These are phyloP conservation scores for Syzygium aqueum DNA, from an alignment of 345 rosid genomes.

Conservation along the genomic window DNA sequence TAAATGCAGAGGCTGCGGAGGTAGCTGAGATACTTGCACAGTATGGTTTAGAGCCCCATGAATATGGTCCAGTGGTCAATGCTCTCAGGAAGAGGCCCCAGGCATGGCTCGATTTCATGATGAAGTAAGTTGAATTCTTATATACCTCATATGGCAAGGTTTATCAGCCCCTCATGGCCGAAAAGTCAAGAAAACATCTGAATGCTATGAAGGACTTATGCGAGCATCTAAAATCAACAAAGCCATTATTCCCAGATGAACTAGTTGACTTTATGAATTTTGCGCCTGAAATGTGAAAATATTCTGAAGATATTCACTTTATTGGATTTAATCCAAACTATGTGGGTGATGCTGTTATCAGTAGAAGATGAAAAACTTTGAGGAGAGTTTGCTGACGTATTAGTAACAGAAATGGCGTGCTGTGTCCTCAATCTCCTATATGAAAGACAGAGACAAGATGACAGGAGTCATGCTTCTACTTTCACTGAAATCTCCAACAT, in stretches of 20 bases:
- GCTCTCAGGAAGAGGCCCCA: conserved; percentile 78
- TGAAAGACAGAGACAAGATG: background rate
- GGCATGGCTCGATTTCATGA: conserved; percentile 98
- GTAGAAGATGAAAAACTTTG: background rate
- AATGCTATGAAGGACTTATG: background rate
- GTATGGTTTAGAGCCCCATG: conserved; percentile 78
- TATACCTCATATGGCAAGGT: background rate
- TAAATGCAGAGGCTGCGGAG: conserved; percentile 78
- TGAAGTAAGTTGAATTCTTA: conserved; percentile 43
- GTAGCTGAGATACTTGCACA: conserved; percentile 75
- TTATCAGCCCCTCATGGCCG: background rate
- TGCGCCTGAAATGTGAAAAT: background rate
- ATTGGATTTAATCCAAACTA: background rate
- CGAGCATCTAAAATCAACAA: background rate
- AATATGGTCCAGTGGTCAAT: conserved; percentile 70
- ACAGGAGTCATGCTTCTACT: background rate
- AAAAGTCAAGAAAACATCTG: background rate
- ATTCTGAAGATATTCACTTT: background rate
- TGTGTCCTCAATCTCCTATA: background rate
- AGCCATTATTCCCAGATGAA: background rate
- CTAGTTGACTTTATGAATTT: background rate
- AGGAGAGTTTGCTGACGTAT: background rate
- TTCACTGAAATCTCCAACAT: background rate
- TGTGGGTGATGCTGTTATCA: background rate
- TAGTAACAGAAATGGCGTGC: background rate